A percentile compares a stretch with the other conserved stretches of the same genome.
Evolutionary conservation across 2,329 filamentous ascomycete genomes (phyloP).

Genomic region (Diplodia scrobiculata): DNA sequence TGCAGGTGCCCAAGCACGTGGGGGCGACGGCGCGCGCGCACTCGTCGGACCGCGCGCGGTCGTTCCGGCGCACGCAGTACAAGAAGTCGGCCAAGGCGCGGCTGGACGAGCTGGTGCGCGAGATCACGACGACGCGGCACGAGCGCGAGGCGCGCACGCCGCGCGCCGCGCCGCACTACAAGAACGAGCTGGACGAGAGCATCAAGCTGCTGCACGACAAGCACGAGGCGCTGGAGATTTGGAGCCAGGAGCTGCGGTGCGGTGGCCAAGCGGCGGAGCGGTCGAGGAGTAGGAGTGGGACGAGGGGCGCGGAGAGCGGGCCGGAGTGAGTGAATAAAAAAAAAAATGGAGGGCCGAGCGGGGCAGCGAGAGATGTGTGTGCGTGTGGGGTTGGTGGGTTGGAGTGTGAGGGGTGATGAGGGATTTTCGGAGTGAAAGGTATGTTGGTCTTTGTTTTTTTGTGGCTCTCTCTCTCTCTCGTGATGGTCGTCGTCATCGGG

Average conservation of each 20-base stretch:
- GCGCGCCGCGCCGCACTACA: background rate
- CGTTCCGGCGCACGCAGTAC: slow-evolving; percentile 25
- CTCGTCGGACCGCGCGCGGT: slow-evolving; percentile 20
- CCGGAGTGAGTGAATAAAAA: background rate
- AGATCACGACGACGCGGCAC: slow-evolving; percentile 17
- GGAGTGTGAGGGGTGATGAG: background rate
- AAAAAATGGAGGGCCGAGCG: background rate
- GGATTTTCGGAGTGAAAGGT: background rate
- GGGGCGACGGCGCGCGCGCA: background rate
- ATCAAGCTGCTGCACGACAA: slow-evolving; percentile 26
- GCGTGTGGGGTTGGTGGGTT: background rate
- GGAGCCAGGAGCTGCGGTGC: slow-evolving; percentile 23
- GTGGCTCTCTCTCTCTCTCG: background rate
- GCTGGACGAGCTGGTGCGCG: slow-evolving; percentile 18
- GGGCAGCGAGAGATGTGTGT: background rate
- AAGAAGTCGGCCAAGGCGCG: slow-evolving; percentile 24
- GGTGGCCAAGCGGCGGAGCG: background rate
- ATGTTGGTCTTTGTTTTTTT: background rate
- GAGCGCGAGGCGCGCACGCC: slow-evolving; percentile 9
- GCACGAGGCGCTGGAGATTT: slow-evolving; percentile 15
- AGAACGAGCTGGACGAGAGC: slow-evolving; percentile 11
- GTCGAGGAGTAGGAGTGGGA: background rate
- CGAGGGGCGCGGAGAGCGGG: slow-evolving; percentile 5
- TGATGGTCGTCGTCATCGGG: background rate
- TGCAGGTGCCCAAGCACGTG: slow-evolving; percentile 1